These are phyloP conservation scores for Leccinum fibrillosum DNA, from an alignment of 768 basidiomycete species.

Conservation along the genomic window DNA sequence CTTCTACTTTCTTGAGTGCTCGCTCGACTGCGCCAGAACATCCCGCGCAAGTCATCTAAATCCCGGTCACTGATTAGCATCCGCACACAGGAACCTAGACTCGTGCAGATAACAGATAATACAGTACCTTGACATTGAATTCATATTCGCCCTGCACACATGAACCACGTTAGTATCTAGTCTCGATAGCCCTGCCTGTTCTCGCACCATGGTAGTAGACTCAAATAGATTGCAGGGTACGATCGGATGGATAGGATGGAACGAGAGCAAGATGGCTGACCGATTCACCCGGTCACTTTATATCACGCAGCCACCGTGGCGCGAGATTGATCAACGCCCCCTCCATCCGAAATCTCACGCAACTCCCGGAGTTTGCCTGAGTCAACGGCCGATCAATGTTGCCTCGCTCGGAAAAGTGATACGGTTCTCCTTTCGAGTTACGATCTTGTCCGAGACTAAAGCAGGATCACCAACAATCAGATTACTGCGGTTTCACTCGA, in stretches of 20 bases:
- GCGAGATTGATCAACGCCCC: no score
- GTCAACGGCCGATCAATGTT: no score
- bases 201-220: constrained; percentile 21
- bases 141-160: constrained; percentile 44
- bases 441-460: no score
- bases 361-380: not conserved
- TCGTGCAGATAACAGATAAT: not conserved
- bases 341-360: no score
- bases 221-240: not conserved
- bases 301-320: not conserved
- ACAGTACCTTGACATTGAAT: constrained; percentile 86
- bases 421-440: no score
- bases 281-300: not conserved
- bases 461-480: not conserved
- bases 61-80: not conserved
- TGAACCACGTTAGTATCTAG: constrained; percentile 2
- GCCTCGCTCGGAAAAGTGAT: no score
- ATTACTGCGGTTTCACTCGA: not conserved
- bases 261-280: not conserved
- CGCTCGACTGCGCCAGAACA: constrained; percentile 82
- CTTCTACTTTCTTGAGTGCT: constrained; percentile 64
- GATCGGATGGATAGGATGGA: not conserved
- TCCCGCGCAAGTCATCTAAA: constrained; percentile 75
- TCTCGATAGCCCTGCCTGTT: not conserved
- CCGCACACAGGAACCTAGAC: not conserved